A percentile compares a stretch with the other conserved stretches of the same genome.
These are phyloP conservation scores for Anthoceros angustus DNA, from an alignment of 225 moss, liverwort and hornwort genomes.

Conservation along the genomic window DNA sequence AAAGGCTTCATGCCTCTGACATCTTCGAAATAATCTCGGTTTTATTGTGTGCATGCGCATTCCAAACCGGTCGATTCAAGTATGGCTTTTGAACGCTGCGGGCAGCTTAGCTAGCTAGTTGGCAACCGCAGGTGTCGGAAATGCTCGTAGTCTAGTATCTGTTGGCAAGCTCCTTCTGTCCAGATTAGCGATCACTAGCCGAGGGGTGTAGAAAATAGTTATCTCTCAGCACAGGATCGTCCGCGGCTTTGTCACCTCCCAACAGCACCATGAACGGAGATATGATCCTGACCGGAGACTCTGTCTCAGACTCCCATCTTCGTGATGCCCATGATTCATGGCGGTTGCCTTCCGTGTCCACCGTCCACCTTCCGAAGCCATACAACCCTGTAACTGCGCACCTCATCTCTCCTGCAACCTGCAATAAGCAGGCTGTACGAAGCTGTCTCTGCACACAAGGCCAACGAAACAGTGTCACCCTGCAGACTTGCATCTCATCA, in stretches of 20 bases:
- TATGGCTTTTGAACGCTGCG: too few relatives aligned
- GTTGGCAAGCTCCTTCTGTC: too few relatives aligned
- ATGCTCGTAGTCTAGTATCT: too few relatives aligned
- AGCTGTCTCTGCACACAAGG: constrained; percentile 1
- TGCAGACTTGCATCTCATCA: too few relatives aligned
- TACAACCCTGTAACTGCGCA: neutral
- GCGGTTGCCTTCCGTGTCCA: neutral
- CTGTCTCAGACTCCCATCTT: neutral
- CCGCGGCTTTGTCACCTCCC: neutral
- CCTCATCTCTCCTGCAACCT: neutral
- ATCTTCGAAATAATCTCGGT: too few relatives aligned
- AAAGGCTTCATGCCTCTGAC: too few relatives aligned
- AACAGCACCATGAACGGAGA: constrained; percentile 3
- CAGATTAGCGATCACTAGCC: too few relatives aligned
- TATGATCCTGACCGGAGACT: neutral
- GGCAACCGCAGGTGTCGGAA: too few relatives aligned
- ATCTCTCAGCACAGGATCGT: neutral
- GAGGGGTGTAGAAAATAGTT: too few relatives aligned
- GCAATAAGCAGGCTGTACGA: neutral
- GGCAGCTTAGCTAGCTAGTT: too few relatives aligned
- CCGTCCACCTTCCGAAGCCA: neutral
- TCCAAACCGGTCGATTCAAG: too few relatives aligned
- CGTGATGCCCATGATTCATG: neutral
- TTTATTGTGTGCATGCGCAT: too few relatives aligned
- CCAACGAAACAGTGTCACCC: neutral